Evolutionary conservation across 2,329 filamentous ascomycete species (phyloP).

Genomic region (Arachnopeziza araneosa): DNA sequence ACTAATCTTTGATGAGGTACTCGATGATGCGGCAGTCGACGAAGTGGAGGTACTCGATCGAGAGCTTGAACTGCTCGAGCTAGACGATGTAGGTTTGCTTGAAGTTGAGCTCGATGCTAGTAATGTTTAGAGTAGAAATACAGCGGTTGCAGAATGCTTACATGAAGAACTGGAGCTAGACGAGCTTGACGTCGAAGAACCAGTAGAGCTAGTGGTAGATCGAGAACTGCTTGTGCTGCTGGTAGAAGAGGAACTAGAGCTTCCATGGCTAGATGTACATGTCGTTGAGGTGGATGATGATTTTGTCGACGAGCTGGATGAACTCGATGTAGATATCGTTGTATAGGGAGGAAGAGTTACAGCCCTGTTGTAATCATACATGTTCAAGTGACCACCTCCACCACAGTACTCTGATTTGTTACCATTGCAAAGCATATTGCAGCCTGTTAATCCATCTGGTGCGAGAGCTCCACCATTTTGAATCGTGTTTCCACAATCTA

Average conservation of each 20-base stretch:
- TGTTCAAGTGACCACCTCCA: constrained; percentile 10
- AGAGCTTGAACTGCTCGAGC: no score
- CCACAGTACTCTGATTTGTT: neutral
- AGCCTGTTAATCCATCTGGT: neutral
- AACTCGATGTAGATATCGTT: neutral
- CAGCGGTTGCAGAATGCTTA: neutral
- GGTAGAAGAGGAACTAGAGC: neutral
- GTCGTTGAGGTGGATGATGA: neutral
- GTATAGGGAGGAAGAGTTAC: neutral
- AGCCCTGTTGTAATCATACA: neutral
- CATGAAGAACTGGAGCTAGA: neutral
- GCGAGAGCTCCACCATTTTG: neutral
- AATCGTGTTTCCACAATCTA: neutral
- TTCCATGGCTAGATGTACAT: neutral
- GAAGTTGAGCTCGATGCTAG: no score
- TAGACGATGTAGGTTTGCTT: no score
- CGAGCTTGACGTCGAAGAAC: no score
- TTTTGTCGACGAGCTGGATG: neutral
- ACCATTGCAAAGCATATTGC: neutral
- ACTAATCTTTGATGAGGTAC: no score
- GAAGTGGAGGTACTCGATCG: no score
- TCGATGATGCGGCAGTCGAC: no score
- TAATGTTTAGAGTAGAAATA: no score
- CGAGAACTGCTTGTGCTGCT: neutral
- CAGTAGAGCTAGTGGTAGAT: no score